Evolutionary conservation across 73 alveolate genomes (phyloP).

Genomic region (Effrenium voratum): DNA sequence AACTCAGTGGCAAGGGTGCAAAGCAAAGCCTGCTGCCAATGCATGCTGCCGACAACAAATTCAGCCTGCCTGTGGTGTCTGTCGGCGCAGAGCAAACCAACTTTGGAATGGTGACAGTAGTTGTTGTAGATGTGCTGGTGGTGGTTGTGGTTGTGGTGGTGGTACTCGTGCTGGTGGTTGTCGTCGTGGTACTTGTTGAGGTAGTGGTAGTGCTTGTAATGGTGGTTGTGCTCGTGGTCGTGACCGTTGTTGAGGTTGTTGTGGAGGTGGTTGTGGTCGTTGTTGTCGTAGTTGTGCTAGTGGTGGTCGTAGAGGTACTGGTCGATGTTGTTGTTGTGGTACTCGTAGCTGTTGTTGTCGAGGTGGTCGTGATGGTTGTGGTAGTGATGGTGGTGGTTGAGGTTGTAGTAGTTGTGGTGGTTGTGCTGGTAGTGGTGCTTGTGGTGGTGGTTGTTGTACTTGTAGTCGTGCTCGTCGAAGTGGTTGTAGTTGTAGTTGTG

Average conservation of each 20-base stretch:
- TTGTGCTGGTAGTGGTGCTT: too few relatives aligned
- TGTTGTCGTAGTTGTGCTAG: constrained; percentile 44
- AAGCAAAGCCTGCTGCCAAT: neutral
- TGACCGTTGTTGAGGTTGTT: constrained; percentile 23
- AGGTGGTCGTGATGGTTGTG: neutral
- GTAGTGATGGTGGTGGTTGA: too few relatives aligned
- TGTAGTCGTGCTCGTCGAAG: too few relatives aligned
- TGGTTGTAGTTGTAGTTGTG: too few relatives aligned
- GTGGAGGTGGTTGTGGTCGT: constrained; percentile 47
- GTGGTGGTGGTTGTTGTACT: too few relatives aligned
- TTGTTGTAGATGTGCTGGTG: constrained; percentile 45
- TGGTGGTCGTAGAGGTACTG: constrained; percentile 36
- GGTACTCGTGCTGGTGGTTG: constrained; percentile 26
- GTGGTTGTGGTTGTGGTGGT: constrained; percentile 33
- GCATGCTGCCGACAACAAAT: neutral
- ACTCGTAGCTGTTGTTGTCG: neutral
- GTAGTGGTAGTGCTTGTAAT: constrained; percentile 12
- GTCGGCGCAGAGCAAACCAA: constrained; percentile 53
- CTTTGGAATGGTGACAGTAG: constrained; percentile 67
- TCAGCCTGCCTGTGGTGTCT: constrained; percentile 48
- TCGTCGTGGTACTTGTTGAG: constrained; percentile 27
- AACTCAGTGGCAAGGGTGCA: neutral
- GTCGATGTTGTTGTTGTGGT: too few relatives aligned
- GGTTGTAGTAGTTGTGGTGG: too few relatives aligned
- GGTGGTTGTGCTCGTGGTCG: constrained; percentile 56